Evolutionary conservation across 306 rosid genomes (phyloP).

Genomic region (Erythrophleum fordii): DNA sequence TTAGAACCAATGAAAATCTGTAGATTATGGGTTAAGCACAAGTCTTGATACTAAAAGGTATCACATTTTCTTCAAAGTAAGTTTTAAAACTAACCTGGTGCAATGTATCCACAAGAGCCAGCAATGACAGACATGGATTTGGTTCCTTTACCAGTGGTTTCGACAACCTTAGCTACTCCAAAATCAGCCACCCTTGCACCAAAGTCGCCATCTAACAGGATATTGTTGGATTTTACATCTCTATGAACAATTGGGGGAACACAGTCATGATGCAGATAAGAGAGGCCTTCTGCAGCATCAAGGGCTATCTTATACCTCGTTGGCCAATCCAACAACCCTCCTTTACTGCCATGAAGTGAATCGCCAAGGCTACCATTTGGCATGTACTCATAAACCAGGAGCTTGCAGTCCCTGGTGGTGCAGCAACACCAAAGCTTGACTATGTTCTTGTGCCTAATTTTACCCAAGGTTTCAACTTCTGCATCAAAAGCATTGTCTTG

Average conservation of each 20-base stretch:
- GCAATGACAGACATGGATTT: constrained; percentile 89
- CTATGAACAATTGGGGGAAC: constrained; percentile 93
- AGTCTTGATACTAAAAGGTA: neutral
- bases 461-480: constrained; percentile 87
- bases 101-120: constrained; percentile 96
- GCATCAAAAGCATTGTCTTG: constrained; percentile 77
- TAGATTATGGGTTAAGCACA: constrained; percentile 14
- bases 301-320: constrained; percentile 82
- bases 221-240: constrained; percentile 91
- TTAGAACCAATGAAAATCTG: neutral
- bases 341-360: constrained; percentile 79
- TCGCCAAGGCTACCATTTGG: constrained; percentile 94
- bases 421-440: constrained; percentile 97
- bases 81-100: constrained; percentile 71
- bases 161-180: constrained; percentile 85
- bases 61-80: constrained; percentile 9
- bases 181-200: constrained; percentile 93
- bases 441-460: constrained; percentile 93
- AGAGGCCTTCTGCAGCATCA: constrained; percentile 94
- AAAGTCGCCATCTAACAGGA: constrained; percentile 82
- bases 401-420: constrained; percentile 80
- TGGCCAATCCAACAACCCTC: constrained; percentile 90
- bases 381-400: constrained; percentile 95
- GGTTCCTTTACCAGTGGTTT: constrained; percentile 57
- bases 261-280: constrained; percentile 94